Base-by-base conservation (phyloP, 805 yeast genomes). In the Kluyveromyces siamensis region DNA sequence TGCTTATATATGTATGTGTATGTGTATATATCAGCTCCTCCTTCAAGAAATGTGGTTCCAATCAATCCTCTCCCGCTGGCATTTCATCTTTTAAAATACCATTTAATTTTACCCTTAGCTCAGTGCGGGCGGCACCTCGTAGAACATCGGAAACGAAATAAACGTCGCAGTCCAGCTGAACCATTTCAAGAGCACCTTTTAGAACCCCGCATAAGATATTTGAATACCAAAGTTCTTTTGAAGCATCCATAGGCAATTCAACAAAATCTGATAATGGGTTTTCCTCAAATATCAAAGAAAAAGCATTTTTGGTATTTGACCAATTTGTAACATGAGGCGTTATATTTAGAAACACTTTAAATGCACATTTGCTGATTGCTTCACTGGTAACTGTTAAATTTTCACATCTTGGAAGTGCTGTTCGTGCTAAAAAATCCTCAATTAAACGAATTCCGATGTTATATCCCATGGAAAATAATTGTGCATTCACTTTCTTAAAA, bases 251-350 rank as follows among this genome's bases (percentile, higher is more conserved):
- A 0, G 97, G 97, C 44, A 93, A 73, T 65, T 93, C 98, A 3
- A 93, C 99, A 71, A 90, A 93, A 63, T 91, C 97, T 10, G 93
- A 84, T 55, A 93, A 73, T 30, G 98, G 98, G 62, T 93, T 93
- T 48, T 91, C 97, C 14, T 75, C 78, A 19, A 91, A 66, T 2
- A 86, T 70, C 37, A 91, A 69, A 44, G 84, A 78, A 65, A 88
- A 91, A 46, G 83, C 76, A 59, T 83, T 84, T 48, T 79, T 80
- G 60, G 87, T 96, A 2, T 72, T 62, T 2, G 88, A 72, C 95
- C 96, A 88, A 63, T 81, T 82, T 37, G 81, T 75, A 5, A 87
- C 73, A 1, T 74, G 68, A 1, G 99, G 99, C 11, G 81, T 76
- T 14, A 87, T 79, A 59, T 93, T 91, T 37, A 93, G 70, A 60